These are phyloP conservation scores for Heliosperma pusillum DNA, from an alignment of 148 eudicot species.

Conservation along the genomic window DNA sequence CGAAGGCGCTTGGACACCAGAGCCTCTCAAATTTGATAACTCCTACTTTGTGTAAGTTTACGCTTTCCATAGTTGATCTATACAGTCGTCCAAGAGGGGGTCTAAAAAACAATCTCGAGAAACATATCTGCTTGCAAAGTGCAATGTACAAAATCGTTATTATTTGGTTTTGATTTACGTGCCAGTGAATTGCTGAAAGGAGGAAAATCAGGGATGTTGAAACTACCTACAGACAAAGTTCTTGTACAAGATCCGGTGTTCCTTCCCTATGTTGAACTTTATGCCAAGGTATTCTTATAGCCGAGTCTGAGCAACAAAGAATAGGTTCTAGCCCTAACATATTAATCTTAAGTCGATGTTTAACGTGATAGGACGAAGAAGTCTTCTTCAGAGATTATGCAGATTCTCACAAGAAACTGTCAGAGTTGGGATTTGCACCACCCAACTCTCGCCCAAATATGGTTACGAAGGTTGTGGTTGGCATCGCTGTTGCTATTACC, in stretches of 20 bases:
- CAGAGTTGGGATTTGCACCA: constrained; percentile 63
- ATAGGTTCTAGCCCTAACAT: not conserved
- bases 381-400: constrained; percentile 87
- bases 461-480: constrained; percentile 23
- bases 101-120: not conserved
- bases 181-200: constrained; percentile 71
- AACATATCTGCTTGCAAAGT: not conserved
- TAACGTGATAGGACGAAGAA: constrained; percentile 56
- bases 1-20: constrained; percentile 77
- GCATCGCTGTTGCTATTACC: constrained; percentile 41
- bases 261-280: constrained; percentile 52
- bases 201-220: constrained; percentile 50
- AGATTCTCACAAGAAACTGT: constrained; percentile 79
- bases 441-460: constrained; percentile 17
- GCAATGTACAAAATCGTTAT: not conserved
- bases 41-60: constrained; percentile 66
- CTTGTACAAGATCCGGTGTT: constrained; percentile 64
- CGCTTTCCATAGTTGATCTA: not conserved
- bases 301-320: not conserved
- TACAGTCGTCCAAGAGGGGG: too few relatives aligned
- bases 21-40: constrained; percentile 84
- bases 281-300: constrained; percentile 74
- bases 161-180: too few relatives aligned
- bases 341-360: not conserved
- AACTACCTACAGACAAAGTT: constrained; percentile 75